Percentiles rank a stretch among this genome's conserved stretches.
Conservation (phyloP, 2,329 filamentous ascomycete species). For the Rutstroemia sp. region DNA sequence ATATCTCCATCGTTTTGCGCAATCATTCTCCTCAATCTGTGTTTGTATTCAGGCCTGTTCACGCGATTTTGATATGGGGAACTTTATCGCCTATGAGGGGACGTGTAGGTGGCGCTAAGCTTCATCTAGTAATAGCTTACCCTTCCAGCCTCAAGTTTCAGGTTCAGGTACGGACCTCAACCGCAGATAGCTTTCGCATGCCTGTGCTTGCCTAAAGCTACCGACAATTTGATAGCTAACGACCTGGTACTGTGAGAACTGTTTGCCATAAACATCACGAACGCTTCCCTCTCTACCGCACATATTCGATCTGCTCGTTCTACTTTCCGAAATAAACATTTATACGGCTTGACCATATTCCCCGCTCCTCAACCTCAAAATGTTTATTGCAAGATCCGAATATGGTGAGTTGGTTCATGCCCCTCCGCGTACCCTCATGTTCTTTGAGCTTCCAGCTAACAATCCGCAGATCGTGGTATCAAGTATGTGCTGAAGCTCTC, state of each 20-base stretch:
- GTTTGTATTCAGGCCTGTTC: not conserved
- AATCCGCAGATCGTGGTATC: conserved; percentile 81
- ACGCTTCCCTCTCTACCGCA: not conserved
- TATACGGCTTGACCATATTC: not conserved
- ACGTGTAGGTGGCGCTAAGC: conserved; percentile 4
- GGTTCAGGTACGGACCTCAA: conserved; percentile 5
- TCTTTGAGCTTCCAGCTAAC: conserved; percentile 27
- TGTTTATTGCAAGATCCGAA: conserved; percentile 99
- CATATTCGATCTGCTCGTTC: not conserved
- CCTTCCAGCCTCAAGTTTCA: not conserved
- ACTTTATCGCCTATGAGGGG: not conserved
- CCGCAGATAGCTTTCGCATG: conserved; percentile 8
- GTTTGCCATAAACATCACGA: conserved; percentile 5
- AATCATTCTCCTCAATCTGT: not conserved
- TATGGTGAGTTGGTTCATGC: conserved; percentile 63
- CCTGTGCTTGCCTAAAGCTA: conserved; percentile 11
- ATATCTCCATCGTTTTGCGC: conserved; percentile 2
- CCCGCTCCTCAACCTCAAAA: conserved; percentile 45
- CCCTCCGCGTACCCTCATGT: conserved; percentile 1
- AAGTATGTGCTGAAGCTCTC: conserved; percentile 55
- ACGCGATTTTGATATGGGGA: conserved; percentile 8
- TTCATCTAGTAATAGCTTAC: not conserved
- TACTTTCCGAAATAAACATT: not conserved
- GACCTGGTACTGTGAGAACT: not conserved
- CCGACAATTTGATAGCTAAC: conserved; percentile 7